Percentiles rank a stretch among this genome's conserved stretches.
Evolutionary conservation across 2,329 filamentous ascomycete genomes (phyloP).

Genomic region (Verticillium klebahnii): DNA sequence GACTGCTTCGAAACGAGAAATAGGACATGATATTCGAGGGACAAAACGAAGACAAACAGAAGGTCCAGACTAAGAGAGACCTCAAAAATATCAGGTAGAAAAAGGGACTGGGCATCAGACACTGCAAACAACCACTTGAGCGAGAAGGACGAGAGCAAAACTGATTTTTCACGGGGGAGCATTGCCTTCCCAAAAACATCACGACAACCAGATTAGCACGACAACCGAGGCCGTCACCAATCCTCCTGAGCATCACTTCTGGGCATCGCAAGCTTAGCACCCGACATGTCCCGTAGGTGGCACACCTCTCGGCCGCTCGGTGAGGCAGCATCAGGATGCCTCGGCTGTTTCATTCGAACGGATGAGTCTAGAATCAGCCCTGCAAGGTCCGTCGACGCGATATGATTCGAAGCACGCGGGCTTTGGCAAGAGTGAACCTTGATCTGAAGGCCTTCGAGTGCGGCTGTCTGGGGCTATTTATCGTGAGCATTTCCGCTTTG

Average conservation of each 20-base stretch:
- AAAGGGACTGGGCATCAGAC: no score
- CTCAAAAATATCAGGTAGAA: no score
- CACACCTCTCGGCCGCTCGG: not conserved
- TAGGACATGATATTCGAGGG: no score
- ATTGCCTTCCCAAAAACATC: not conserved
- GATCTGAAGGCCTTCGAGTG: not conserved
- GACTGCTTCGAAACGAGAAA: no score
- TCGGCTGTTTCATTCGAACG: not conserved
- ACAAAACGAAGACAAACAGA: no score
- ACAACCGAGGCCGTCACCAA: not conserved
- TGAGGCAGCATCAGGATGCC: not conserved
- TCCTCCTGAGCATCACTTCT: not conserved
- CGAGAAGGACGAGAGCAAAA: not conserved
- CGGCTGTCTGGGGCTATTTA: not conserved
- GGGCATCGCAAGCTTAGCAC: not conserved
- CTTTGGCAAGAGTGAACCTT: not conserved
- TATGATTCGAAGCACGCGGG: not conserved
- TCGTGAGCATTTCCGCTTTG: not conserved
- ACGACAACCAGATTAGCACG: not conserved
- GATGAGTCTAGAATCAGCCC: not conserved
- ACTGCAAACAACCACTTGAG: no score
- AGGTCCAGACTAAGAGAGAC: no score
- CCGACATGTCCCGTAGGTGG: not conserved
- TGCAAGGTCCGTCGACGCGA: not conserved
- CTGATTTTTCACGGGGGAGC: not conserved